Evolutionary conservation across 192 early-diverging fungal species (phyloP).

Genomic region (Coemansia sp.): DNA sequence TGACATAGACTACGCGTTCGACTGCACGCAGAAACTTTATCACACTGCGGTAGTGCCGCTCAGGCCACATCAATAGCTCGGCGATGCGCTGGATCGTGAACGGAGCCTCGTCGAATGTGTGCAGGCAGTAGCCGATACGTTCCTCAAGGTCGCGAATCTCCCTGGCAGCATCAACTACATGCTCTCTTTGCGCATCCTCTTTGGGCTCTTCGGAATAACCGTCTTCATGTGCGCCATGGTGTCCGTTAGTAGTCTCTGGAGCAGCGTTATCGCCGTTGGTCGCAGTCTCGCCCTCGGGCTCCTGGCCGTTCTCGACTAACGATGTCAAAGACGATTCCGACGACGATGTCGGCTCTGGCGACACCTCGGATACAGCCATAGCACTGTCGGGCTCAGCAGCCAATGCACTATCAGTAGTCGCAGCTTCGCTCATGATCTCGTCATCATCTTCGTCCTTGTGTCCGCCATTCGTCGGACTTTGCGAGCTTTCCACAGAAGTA

Average conservation of each 20-base stretch:
- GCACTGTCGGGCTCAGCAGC: background rate
- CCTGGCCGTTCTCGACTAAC: background rate
- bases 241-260: background rate
- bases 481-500: background rate
- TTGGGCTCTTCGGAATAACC: conserved; percentile 1
- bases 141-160: conserved; percentile 44
- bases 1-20: conserved; percentile 50
- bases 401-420: background rate
- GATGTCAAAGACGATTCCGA: too few relatives aligned
- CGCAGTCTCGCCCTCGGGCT: background rate
- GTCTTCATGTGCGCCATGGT: background rate
- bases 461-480: background rate
- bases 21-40: conserved; percentile 51
- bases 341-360: background rate
- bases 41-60: conserved; percentile 45
- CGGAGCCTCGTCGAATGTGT: conserved; percentile 51
- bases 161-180: background rate
- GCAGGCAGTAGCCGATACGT: conserved; percentile 42
- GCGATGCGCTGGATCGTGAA: conserved; percentile 55
- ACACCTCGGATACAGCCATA: background rate
- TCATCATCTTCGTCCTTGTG: conserved; percentile 6
- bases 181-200: background rate
- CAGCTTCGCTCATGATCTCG: background rate
- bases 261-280: background rate
- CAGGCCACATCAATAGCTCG: conserved; percentile 46